Conservation (phyloP, 768 basidiomycete species). For the Asterophora lycoperdoides region DNA sequence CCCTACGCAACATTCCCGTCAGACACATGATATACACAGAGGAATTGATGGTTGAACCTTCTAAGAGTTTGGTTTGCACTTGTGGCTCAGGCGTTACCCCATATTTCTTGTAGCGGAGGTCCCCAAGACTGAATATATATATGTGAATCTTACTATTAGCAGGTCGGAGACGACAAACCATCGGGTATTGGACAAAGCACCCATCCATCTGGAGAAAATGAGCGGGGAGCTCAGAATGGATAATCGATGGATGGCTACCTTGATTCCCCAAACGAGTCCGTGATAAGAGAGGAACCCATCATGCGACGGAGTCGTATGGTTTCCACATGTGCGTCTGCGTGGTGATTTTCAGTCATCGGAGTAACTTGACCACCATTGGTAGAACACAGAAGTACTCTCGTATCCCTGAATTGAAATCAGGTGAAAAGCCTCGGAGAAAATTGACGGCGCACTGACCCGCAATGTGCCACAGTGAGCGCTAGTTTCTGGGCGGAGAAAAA, state of each 20-base stretch:
- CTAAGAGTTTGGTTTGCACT: slow-evolving; percentile 66
- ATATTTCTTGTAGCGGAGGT: slow-evolving; percentile 82
- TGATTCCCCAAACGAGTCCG: slow-evolving; percentile 92
- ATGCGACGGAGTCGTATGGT: slow-evolving; percentile 79
- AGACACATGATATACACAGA: background rate
- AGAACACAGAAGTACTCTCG: slow-evolving; percentile 79
- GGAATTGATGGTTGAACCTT: slow-evolving; percentile 45
- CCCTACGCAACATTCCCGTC: slow-evolving; percentile 39
- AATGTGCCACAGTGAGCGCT: slow-evolving; percentile 86
- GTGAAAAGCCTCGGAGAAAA: background rate
- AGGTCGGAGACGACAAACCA: slow-evolving; percentile 44
- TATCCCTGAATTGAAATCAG: slow-evolving; percentile 56
- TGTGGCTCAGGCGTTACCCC: slow-evolving; percentile 95
- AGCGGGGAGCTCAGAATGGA: background rate
- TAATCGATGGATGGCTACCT: slow-evolving; percentile 40
- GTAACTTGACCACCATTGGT: slow-evolving; percentile 67
- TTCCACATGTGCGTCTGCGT: slow-evolving; percentile 89
- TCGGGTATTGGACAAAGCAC: slow-evolving; percentile 87
- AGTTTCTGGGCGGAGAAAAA: slow-evolving; percentile 79
- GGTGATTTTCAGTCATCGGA: slow-evolving; percentile 92
- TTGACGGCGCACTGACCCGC: slow-evolving; percentile 55
- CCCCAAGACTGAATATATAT: slow-evolving; percentile 63
- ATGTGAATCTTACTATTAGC: slow-evolving; percentile 1
- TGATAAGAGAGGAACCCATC: slow-evolving; percentile 86
- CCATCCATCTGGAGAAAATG: slow-evolving; percentile 76